These are phyloP conservation scores for Populus simonii DNA, from an alignment of 345 rosid genomes.

Conservation along the genomic window DNA sequence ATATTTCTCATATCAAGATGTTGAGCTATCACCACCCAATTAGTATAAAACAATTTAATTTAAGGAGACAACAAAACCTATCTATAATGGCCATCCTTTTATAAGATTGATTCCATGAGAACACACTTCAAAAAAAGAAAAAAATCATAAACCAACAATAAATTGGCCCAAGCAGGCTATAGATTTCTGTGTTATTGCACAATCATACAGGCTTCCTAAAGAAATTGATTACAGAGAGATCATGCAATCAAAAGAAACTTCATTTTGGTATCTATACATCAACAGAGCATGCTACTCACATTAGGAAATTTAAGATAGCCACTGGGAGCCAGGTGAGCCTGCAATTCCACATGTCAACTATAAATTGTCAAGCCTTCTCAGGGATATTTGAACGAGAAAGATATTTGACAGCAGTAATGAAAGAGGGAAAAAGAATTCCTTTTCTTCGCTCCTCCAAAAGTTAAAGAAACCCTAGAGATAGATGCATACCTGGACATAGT, in stretches of 20 bases:
- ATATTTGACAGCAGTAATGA: neutral
- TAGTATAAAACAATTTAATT: neutral
- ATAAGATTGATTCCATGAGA: neutral
- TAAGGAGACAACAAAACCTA: neutral
- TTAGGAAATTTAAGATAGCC: conserved; percentile 75
- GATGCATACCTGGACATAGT: conserved; percentile 67
- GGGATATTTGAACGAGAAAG: neutral
- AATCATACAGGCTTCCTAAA: neutral
- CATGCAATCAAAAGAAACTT: neutral
- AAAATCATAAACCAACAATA: neutral
- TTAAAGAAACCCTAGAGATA: conserved; percentile 6
- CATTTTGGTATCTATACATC: neutral
- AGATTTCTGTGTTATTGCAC: neutral
- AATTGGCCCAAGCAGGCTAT: neutral
- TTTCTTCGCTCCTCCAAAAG: neutral
- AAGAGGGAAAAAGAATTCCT: neutral
- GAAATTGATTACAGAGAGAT: neutral
- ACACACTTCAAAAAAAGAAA: neutral
- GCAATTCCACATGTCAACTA: conserved; percentile 23
- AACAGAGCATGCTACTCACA: conserved; percentile 38
- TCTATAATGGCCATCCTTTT: neutral
- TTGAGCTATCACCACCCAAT: neutral
- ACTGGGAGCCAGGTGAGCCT: conserved; percentile 82
- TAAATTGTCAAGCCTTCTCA: conserved; percentile 5
- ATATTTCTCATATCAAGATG: neutral